phyloP scores from a whole-genome alignment of 2,329 filamentous ascomycete genomes.

The Aspergillus jensenii region DNA sequence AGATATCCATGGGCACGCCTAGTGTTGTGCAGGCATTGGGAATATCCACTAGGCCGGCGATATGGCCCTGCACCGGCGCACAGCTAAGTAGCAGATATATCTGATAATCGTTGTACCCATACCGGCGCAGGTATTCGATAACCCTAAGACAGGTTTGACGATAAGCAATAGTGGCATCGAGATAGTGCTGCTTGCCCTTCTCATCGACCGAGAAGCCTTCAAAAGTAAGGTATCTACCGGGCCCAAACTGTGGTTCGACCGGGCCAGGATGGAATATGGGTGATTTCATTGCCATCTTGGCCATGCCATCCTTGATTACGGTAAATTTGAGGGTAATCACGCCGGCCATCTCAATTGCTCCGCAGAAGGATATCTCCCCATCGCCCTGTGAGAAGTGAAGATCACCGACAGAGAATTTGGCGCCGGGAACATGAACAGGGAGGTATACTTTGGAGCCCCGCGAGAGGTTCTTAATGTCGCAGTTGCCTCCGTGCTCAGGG shows the following conservation, averaged over 20 bases:
- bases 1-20: conserved; percentile 88
- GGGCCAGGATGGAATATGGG: conserved; percentile 85
- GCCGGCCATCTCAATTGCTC: conserved; percentile 92
- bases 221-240: conserved; percentile 78
- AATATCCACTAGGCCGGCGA: conserved; percentile 87
- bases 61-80: conserved; percentile 82
- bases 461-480: conserved; percentile 85
- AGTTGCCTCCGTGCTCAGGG: conserved; percentile 86
- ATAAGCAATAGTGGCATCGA: conserved; percentile 85
- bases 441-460: conserved; percentile 81
- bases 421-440: conserved; percentile 80
- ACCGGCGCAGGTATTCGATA: conserved; percentile 77
- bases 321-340: conserved; percentile 87
- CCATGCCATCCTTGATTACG: conserved; percentile 79
- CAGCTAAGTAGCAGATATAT: conserved; percentile 82
- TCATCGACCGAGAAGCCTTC: conserved; percentile 91
- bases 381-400: conserved; percentile 86
- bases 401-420: conserved; percentile 88
- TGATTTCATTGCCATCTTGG: conserved; percentile 71
- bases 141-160: conserved; percentile 74
- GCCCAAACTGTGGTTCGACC: conserved; percentile 84
- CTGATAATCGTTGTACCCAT: conserved; percentile 71
- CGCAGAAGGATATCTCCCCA: conserved; percentile 85
- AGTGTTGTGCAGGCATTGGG: conserved; percentile 89
- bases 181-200: conserved; percentile 82